Percentiles rank a stretch among this genome's conserved stretches.
Evolutionary conservation across 1,284 basidiomycete genomes (phyloP).

Genomic region (Athelia psychrophila): DNA sequence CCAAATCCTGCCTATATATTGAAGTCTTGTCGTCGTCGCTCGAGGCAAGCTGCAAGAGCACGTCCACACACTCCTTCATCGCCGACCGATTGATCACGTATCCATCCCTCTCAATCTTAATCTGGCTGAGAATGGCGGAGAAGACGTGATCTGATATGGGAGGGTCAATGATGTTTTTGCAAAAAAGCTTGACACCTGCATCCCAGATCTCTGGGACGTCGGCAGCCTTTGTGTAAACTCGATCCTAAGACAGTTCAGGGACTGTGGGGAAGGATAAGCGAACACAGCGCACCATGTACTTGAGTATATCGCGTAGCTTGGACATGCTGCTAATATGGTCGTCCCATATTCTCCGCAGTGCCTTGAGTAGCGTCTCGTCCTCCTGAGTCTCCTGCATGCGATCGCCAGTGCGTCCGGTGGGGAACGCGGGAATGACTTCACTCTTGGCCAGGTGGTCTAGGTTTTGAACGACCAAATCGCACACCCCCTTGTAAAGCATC

Average conservation of each 20-base stretch:
- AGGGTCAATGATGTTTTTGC: constrained; percentile 79
- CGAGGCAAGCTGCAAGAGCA: constrained; percentile 71
- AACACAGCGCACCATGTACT: constrained; percentile 82
- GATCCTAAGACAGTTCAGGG: constrained; percentile 59
- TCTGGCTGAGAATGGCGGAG: constrained; percentile 80
- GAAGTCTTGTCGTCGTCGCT: constrained; percentile 44
- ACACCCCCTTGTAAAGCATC: constrained; percentile 87
- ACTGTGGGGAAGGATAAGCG: too few species aligned
- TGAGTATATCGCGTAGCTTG: constrained; percentile 88
- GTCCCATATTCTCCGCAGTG: constrained; percentile 87
- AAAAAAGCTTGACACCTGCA: constrained; percentile 83
- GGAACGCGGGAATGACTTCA: constrained; percentile 84
- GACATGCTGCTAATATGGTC: constrained; percentile 91
- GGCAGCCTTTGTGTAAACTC: constrained; percentile 74
- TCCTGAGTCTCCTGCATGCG: constrained; percentile 68
- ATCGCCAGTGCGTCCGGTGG: constrained; percentile 51
- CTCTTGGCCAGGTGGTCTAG: constrained; percentile 78
- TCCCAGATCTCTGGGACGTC: constrained; percentile 81
- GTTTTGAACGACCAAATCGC: constrained; percentile 78
- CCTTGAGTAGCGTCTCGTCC: constrained; percentile 83
- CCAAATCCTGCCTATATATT: constrained; percentile 86
- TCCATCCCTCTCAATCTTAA: constrained; percentile 91
- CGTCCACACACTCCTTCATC: constrained; percentile 87
- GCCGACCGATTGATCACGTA: constrained; percentile 90
- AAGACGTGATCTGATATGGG: constrained; percentile 86